A percentile compares a stretch with the other conserved stretches of the same genome.
phyloP scores from a whole-genome alignment of 108 stramenopile genomes.

The Discostella stelligeroides region DNA sequence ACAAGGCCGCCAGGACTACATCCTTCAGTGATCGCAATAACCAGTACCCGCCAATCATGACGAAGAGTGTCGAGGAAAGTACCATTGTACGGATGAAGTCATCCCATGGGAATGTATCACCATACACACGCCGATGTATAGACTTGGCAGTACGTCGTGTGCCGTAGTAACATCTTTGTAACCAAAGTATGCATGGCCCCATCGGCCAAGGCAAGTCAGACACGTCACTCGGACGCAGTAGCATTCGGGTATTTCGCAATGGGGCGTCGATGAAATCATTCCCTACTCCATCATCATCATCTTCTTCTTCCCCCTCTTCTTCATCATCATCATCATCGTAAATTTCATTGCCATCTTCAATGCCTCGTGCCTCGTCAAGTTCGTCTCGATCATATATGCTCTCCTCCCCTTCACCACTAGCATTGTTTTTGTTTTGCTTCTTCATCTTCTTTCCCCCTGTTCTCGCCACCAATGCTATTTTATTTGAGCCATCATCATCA shows the following conservation, averaged over 20 bases:
- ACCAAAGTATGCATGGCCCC: constrained; percentile 37
- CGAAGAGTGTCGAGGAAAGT: constrained; percentile 93
- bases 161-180: constrained; percentile 37
- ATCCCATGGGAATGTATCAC: constrained; percentile 78
- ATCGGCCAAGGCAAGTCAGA: constrained; percentile 56
- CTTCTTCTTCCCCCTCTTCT: constrained; percentile 44
- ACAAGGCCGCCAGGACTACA: constrained; percentile 91
- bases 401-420: constrained; percentile 7
- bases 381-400: constrained; percentile 48
- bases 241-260: constrained; percentile 22
- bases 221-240: constrained; percentile 36
- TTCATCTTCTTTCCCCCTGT: constrained; percentile 22
- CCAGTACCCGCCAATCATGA: constrained; percentile 99
- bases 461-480: constrained; percentile 26
- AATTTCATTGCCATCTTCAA: constrained; percentile 21
- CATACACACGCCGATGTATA: constrained; percentile 81
- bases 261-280: constrained; percentile 76
- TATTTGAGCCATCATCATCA: constrained; percentile 11
- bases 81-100: constrained; percentile 90
- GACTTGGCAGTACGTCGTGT: constrained; percentile 43
- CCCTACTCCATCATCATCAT: constrained; percentile 40
- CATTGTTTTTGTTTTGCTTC: constrained; percentile 10
- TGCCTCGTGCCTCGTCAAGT: constrained; percentile 33
- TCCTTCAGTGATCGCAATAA: constrained; percentile 94
- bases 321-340: constrained; percentile 46